phyloP scores from a whole-genome alignment of 495 filamentous ascomycete species.

The Penicillium cataractarum region DNA sequence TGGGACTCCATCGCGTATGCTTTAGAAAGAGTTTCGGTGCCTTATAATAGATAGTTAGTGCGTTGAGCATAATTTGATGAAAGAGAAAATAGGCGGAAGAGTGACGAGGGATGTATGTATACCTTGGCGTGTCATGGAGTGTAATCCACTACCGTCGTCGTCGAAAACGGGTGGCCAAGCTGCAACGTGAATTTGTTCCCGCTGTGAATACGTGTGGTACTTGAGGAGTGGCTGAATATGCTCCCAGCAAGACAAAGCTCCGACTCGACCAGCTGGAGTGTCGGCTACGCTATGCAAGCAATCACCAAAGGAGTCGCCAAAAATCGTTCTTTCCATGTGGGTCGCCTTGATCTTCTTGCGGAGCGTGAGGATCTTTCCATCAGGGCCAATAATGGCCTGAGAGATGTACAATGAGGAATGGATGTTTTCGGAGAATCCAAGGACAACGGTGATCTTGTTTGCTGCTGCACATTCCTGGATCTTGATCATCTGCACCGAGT shows the following conservation, averaged over 20 bases:
- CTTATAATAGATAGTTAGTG: slow-evolving; percentile 6
- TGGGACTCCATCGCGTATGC: slow-evolving; percentile 31
- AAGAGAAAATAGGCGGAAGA: background rate
- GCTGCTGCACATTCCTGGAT: slow-evolving; percentile 46
- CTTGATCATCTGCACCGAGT: slow-evolving; percentile 50
- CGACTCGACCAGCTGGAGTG: slow-evolving; percentile 47
- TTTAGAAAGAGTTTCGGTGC: slow-evolving; percentile 15
- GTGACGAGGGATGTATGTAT: no score
- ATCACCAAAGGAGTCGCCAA: slow-evolving; percentile 56
- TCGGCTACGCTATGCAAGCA: slow-evolving; percentile 48
- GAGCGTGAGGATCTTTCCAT: slow-evolving; percentile 48
- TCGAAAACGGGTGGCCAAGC: slow-evolving; percentile 54
- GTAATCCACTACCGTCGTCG: no score
- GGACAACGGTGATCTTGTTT: slow-evolving; percentile 49
- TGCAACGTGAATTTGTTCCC: slow-evolving; percentile 59
- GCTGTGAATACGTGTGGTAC: slow-evolving; percentile 55
- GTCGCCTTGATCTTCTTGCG: slow-evolving; percentile 64
- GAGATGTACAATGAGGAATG: slow-evolving; percentile 58
- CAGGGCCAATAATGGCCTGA: slow-evolving; percentile 52
- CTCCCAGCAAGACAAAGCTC: slow-evolving; percentile 59
- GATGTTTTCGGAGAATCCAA: slow-evolving; percentile 58
- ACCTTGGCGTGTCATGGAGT: no score
- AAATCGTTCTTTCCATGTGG: slow-evolving; percentile 65
- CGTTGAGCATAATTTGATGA: background rate
- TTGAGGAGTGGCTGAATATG: slow-evolving; percentile 64